These are phyloP conservation scores for Tothia fuscella DNA, from an alignment of 2,329 filamentous ascomycete genomes.

Conservation along the genomic window DNA sequence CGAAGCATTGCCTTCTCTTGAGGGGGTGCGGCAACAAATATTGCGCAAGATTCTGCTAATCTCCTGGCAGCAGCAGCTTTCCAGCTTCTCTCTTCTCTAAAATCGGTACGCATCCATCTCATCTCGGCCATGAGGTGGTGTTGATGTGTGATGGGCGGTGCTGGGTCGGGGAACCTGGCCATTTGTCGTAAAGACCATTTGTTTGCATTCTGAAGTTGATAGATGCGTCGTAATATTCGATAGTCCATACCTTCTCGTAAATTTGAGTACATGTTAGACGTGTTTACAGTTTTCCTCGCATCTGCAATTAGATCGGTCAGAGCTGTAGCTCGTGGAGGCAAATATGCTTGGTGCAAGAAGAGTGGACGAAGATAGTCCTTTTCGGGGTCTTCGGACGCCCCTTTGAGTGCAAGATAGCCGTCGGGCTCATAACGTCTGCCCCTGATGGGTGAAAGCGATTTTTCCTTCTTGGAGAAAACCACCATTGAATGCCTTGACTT, in stretches of 20 bases:
- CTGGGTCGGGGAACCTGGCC: conserved; percentile 71
- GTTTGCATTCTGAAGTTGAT: conserved; percentile 79
- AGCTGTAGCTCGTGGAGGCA: conserved; percentile 39
- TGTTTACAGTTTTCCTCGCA: conserved; percentile 82
- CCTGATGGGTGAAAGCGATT: conserved; percentile 12
- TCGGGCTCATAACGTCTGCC: conserved; percentile 19
- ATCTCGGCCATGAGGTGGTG: conserved; percentile 82
- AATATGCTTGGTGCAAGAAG: conserved; percentile 45
- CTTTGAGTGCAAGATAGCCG: conserved; percentile 32
- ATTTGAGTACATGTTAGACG: conserved; percentile 69
- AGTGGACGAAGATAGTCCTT: conserved; percentile 52
- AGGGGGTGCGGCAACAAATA: conserved; percentile 57
- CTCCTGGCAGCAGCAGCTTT: conserved; percentile 71
- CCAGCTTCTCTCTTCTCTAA: conserved; percentile 88
- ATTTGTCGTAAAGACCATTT: conserved; percentile 89
- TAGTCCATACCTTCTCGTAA: conserved; percentile 81
- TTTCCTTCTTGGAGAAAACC: conserved; percentile 57
- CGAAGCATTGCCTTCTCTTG: conserved; percentile 58
- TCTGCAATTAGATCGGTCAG: conserved; percentile 65
- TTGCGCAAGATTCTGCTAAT: conserved; percentile 69
- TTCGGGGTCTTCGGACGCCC: conserved; percentile 33
- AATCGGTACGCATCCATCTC: conserved; percentile 98
- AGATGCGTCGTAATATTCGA: conserved; percentile 73
- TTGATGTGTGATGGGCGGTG: conserved; percentile 65
- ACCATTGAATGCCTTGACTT: conserved; percentile 62